Percentiles rank a stretch among this genome's conserved stretches.
Evolutionary conservation across 805 yeast genomes (phyloP).

Genomic region (Sugiyamaella chiloensis): DNA sequence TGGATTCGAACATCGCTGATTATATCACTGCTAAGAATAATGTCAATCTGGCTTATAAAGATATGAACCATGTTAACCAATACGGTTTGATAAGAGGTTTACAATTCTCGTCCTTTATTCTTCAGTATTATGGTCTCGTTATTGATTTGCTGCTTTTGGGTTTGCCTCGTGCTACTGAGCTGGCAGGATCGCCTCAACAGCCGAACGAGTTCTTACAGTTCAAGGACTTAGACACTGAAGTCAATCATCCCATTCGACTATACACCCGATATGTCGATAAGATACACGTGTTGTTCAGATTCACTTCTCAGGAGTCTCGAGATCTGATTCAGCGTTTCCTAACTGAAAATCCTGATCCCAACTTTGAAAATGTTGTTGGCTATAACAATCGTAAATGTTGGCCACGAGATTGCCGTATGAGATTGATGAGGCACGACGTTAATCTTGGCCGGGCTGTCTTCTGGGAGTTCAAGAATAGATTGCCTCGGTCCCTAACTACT

Average conservation of each 20-base stretch:
- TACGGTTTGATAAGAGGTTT: slow-evolving; percentile 85
- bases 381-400: slow-evolving; percentile 89
- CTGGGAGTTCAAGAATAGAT: slow-evolving; percentile 80
- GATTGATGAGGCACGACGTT: slow-evolving; percentile 85
- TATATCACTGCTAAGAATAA: slow-evolving; percentile 89
- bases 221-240: slow-evolving; percentile 54
- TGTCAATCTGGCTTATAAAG: slow-evolving; percentile 77
- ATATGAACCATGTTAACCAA: slow-evolving; percentile 90
- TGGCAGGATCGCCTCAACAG: slow-evolving; percentile 71
- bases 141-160: slow-evolving; percentile 82
- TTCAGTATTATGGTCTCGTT: slow-evolving; percentile 85
- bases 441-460: slow-evolving; percentile 87
- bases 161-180: slow-evolving; percentile 75
- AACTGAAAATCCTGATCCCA: slow-evolving; percentile 88
- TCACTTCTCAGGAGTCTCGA: slow-evolving; percentile 67
- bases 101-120: slow-evolving; percentile 84
- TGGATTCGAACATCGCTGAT: slow-evolving; percentile 91
- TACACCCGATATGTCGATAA: slow-evolving; percentile 83
- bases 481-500: slow-evolving; percentile 71
- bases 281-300: slow-evolving; percentile 74
- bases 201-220: slow-evolving; percentile 83
- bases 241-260: slow-evolving; percentile 68
- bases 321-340: slow-evolving; percentile 73
- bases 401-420: slow-evolving; percentile 93
- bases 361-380: slow-evolving; percentile 79